These are phyloP conservation scores for Coemansia sp. DNA, from an alignment of 192 early-diverging fungal genomes.

Conservation along the genomic window DNA sequence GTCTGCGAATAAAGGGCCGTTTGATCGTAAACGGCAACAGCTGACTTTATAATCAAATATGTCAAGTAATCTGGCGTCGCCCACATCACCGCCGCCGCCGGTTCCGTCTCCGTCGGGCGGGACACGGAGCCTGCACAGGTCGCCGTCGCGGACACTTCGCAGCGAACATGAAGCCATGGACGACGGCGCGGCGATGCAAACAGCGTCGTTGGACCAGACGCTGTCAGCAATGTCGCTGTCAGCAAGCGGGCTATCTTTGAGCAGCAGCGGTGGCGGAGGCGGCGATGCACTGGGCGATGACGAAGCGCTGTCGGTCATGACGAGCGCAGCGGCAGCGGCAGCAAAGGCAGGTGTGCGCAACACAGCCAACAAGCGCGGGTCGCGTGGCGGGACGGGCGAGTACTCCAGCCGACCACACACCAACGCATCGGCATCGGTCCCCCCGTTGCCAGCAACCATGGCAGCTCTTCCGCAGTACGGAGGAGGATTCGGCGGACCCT, in stretches of 20 bases:
- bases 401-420: slow-evolving; percentile 30
- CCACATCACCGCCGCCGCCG: slow-evolving; percentile 20
- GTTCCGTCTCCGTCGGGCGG: slow-evolving; percentile 7
- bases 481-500: neutral
- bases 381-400: slow-evolving; percentile 23
- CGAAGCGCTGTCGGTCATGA: slow-evolving; percentile 31
- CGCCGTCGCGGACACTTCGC: slow-evolving; percentile 28
- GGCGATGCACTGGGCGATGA: slow-evolving; percentile 14
- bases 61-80: slow-evolving; percentile 10
- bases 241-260: slow-evolving; percentile 9
- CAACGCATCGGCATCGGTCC: slow-evolving; percentile 17
- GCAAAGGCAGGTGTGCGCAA: slow-evolving; percentile 31
- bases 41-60: neutral
- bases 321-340: slow-evolving; percentile 22
- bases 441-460: slow-evolving; percentile 2
- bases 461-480: neutral
- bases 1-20: too few species aligned
- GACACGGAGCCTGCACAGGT: slow-evolving; percentile 6
- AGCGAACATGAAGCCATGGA: neutral
- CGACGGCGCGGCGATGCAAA: slow-evolving; percentile 3
- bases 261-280: neutral
- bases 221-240: slow-evolving; percentile 18
- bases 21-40: neutral
- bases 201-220: slow-evolving; percentile 8
- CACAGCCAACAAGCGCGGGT: slow-evolving; percentile 34